Evolutionary conservation across 2,329 filamentous ascomycete species (phyloP).

Genomic region (Drechmeria coniospora): DNA sequence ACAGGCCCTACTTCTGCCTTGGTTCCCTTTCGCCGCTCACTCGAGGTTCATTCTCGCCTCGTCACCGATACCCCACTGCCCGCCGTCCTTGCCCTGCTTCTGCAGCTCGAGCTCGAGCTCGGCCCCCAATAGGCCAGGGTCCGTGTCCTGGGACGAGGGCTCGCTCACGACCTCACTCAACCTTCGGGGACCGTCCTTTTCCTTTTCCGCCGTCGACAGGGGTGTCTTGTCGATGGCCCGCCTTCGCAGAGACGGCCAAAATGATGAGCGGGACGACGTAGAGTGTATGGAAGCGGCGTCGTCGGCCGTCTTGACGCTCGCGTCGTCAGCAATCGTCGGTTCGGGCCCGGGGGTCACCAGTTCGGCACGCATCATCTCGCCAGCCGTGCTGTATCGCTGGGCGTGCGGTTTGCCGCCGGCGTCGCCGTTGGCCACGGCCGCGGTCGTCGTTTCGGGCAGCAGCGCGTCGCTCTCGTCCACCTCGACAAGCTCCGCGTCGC

Average conservation of each 20-base stretch:
- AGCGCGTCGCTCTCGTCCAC: slow-evolving; percentile 21
- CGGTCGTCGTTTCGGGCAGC: slow-evolving; percentile 24
- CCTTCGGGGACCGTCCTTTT: slow-evolving; percentile 22
- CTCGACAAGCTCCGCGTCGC: slow-evolving; percentile 90
- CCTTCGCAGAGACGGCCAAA: slow-evolving; percentile 24
- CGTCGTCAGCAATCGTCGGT: slow-evolving; percentile 11
- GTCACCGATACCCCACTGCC: slow-evolving; percentile 66
- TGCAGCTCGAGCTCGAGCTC: slow-evolving; percentile 37
- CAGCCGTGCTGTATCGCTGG: slow-evolving; percentile 18
- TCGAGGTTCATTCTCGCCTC: slow-evolving; percentile 74
- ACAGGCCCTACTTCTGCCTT: no score
- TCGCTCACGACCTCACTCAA: slow-evolving; percentile 29
- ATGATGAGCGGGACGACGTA: slow-evolving; percentile 31
- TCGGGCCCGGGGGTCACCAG: slow-evolving; percentile 8
- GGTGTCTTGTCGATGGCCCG: slow-evolving; percentile 20
- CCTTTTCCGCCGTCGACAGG: slow-evolving; percentile 14
- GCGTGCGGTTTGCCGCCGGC: slow-evolving; percentile 10
- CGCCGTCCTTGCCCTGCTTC: slow-evolving; percentile 36
- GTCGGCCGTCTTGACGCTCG: slow-evolving; percentile 17
- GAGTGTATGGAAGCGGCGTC: slow-evolving; percentile 31
- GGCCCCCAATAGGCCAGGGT: slow-evolving; percentile 23
- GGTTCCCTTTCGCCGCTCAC: no score
- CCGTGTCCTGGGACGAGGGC: slow-evolving; percentile 26
- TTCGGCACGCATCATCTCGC: slow-evolving; percentile 21
- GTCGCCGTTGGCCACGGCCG: slow-evolving; percentile 9